These are phyloP conservation scores for Ogataea hybrid DNA, from an alignment of 1,139 yeast genomes.

Conservation along the genomic window DNA sequence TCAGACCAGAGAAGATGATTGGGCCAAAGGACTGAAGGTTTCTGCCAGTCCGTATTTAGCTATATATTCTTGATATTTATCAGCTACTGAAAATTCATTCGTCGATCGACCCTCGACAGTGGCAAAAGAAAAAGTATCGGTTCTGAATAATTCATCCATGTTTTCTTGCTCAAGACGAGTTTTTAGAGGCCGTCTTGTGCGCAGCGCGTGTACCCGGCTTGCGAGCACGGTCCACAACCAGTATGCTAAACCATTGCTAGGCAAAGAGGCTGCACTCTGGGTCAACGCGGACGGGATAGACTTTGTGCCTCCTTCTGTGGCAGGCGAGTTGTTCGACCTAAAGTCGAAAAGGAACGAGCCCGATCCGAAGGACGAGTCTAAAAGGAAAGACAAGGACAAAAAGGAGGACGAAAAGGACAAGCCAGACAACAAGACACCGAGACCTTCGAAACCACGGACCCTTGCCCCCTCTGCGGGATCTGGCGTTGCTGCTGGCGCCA, in stretches of 20 bases:
- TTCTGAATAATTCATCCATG: constrained; percentile 12
- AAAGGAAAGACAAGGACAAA: constrained; percentile 5
- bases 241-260: background rate
- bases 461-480: constrained; percentile 14
- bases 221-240: constrained; percentile 13
- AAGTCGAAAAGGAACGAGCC: constrained; percentile 11
- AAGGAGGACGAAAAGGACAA: constrained; percentile 4
- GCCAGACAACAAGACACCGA: constrained; percentile 1
- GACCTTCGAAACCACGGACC: background rate
- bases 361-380: constrained; percentile 6
- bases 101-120: constrained; percentile 6
- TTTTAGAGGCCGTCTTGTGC: constrained; percentile 8
- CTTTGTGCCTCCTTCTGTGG: background rate
- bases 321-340: background rate
- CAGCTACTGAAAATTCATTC: background rate
- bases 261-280: background rate
- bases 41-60: background rate
- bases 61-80: background rate
- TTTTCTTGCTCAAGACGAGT: constrained; percentile 21
- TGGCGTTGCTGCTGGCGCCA: constrained; percentile 21
- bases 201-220: constrained; percentile 19
- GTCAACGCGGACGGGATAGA: background rate
- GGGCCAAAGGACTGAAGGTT: constrained; percentile 62
- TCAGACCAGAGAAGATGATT: constrained; percentile 96
- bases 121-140: constrained; percentile 7